Evolutionary conservation across 1,284 basidiomycete species (phyloP), one percentile per base, ranked within the genome.

Genomic region (Veloboletus limbatus): DNA sequence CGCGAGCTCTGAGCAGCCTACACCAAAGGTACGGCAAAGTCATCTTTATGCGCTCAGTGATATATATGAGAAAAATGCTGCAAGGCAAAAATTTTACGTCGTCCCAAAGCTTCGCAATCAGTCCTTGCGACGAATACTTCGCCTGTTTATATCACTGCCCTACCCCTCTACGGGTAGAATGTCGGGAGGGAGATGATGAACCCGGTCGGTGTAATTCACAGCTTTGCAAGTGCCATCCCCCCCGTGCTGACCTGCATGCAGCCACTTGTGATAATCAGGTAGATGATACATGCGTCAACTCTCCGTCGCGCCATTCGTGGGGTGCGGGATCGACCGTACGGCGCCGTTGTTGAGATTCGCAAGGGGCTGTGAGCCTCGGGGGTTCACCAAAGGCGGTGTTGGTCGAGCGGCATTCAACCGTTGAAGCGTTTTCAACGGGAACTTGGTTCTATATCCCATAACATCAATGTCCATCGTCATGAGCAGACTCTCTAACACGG

Each of bases 381-480:
- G 40, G 40, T 58, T 60, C 14, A 38, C 35, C 24, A 56, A 57
- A 18, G 57, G 54, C n/a, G 64, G 55, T 13, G 57, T 55, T 4
- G 74, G 71, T 35, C 69, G 69, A 17, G 77, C 76, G 25, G 82
- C 78, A 54, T 85, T 87, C 44, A 95, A 78, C 13, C 88, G 82
- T 57, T 88, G 85, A 7, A 94, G 77, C 1, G 88, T 89, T 62
- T 91, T 91, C 65, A 93, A 82, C 8, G 92, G 92, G 73, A 95
- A 96, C 62, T 92, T 92, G n/a, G 92, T 94, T 55, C 90, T 92
- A 61, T 31, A 36, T 18, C 30, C 32, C 39, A 28, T 47, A 14
- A 30, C 8, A 22, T 48, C 36, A 34, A 47, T 27, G 13, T 34
- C 8, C 20, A 16, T 17, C 31, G 16, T 25, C 21, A 17, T 3